Evolutionary conservation across 2,329 filamentous ascomycete species (phyloP).

Genomic region (Metarhizium brunneum): DNA sequence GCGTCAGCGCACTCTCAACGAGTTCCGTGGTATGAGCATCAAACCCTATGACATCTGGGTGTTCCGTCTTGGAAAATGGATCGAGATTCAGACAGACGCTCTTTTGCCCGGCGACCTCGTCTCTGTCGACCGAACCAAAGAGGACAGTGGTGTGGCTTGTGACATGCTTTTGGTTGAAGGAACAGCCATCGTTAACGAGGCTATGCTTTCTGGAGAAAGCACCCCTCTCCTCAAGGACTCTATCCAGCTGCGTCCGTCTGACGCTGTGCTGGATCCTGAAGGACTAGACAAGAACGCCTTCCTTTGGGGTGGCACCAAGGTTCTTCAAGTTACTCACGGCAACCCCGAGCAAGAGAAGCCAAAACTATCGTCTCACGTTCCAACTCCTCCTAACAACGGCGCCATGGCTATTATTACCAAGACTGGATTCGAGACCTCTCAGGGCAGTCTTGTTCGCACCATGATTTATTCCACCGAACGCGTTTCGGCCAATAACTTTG

Average conservation of each 20-base stretch:
- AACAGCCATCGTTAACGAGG: conserved; percentile 95
- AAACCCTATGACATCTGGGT: conserved; percentile 96
- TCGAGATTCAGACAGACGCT: conserved; percentile 80
- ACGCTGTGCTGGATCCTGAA: conserved; percentile 75
- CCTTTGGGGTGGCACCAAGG: conserved; percentile 94
- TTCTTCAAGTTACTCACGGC: conserved; percentile 87
- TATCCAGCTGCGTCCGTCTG: conserved; percentile 74
- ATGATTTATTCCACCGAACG: conserved; percentile 99
- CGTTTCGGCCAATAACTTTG: conserved; percentile 95
- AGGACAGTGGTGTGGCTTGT: conserved; percentile 92
- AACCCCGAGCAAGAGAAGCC: conserved; percentile 65
- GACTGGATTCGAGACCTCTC: conserved; percentile 97
- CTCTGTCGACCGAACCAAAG: conserved; percentile 87
- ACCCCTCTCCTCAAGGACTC: conserved; percentile 96
- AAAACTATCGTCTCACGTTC: conserved; percentile 66
- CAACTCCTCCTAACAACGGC: conserved; percentile 81
- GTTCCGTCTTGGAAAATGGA: conserved; percentile 80
- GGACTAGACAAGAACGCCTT: conserved; percentile 95
- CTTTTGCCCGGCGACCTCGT: conserved; percentile 89
- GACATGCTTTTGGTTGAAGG: conserved; percentile 95
- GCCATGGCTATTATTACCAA: conserved; percentile 91
- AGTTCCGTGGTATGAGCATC: conserved; percentile 99
- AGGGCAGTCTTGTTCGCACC: conserved; percentile 92
- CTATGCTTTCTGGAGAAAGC: conserved; percentile 97
- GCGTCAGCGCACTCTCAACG: conserved; percentile 85